Percentiles rank a stretch among this genome's conserved stretches.
Evolutionary conservation across 345 rosid genomes (phyloP).

Genomic region (Bruguiera gymnorhiza): DNA sequence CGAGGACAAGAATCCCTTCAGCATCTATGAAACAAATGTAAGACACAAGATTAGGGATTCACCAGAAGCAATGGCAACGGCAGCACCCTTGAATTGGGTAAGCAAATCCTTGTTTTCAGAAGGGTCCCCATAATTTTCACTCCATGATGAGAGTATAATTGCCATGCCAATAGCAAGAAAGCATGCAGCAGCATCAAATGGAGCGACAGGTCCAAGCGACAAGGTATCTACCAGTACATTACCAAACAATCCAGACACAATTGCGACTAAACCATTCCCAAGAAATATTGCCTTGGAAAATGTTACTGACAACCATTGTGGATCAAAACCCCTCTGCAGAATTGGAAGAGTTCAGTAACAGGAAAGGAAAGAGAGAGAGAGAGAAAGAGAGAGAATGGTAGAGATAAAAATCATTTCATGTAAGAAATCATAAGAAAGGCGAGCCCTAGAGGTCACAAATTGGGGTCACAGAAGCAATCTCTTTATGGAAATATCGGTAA

Average conservation of each 20-base stretch:
- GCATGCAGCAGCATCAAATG: slow-evolving; percentile 94
- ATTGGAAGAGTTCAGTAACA: neutral
- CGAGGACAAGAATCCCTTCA: too few species aligned
- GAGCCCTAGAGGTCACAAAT: too few species aligned
- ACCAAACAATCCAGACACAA: slow-evolving; percentile 77
- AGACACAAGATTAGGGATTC: neutral
- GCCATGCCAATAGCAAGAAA: slow-evolving; percentile 94
- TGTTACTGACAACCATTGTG: slow-evolving; percentile 85
- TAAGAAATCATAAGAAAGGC: neutral
- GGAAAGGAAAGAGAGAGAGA: neutral
- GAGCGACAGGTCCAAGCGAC: slow-evolving; percentile 95
- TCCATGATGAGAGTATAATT: slow-evolving; percentile 73
- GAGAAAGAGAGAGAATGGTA: neutral
- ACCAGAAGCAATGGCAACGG: slow-evolving; percentile 95
- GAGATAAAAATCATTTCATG: neutral
- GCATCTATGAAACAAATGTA: neutral
- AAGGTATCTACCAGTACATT: slow-evolving; percentile 74
- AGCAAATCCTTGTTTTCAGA: slow-evolving; percentile 90
- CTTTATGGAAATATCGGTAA: too few species aligned
- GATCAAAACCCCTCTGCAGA: slow-evolving; percentile 81
- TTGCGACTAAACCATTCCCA: slow-evolving; percentile 92
- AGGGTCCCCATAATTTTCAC: slow-evolving; percentile 85
- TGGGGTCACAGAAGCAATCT: too few species aligned
- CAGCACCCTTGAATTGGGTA: slow-evolving; percentile 88
- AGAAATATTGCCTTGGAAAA: slow-evolving; percentile 94